Percentiles rank a stretch among this genome's conserved stretches.
These are phyloP conservation scores for Podosphaera xanthii DNA, from an alignment of 2,329 filamentous ascomycete species.

Conservation along the genomic window DNA sequence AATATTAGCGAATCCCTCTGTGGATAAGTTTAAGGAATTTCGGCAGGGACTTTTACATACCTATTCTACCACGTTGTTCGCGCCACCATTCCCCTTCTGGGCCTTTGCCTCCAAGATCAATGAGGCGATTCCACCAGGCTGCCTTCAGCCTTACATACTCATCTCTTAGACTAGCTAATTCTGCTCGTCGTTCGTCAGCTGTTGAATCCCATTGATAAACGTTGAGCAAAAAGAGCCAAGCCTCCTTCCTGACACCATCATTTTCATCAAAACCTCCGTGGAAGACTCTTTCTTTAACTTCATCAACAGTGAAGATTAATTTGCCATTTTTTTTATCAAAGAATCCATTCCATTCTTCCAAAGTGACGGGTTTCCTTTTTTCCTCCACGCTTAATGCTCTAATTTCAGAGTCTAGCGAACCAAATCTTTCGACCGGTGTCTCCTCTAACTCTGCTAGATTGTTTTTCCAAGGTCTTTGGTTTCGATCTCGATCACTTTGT, in stretches of 20 bases:
- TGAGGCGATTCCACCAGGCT: slow-evolving; percentile 84
- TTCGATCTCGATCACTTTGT: slow-evolving; percentile 73
- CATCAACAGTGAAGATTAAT: slow-evolving; percentile 60
- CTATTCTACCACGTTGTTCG: slow-evolving; percentile 79
- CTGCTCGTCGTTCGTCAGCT: slow-evolving; percentile 57
- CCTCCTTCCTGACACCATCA: slow-evolving; percentile 84
- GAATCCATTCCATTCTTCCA: slow-evolving; percentile 77
- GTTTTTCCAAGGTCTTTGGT: slow-evolving; percentile 65
- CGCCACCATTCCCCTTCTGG: slow-evolving; percentile 91
- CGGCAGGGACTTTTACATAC: slow-evolving; percentile 22
- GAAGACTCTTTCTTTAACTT: slow-evolving; percentile 93
- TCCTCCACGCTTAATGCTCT: slow-evolving; percentile 54
- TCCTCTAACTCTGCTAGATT: slow-evolving; percentile 89
- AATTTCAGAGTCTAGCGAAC: slow-evolving; percentile 63
- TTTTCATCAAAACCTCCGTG: slow-evolving; percentile 77
- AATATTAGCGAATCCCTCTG: slow-evolving; percentile 14
- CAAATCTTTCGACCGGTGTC: slow-evolving; percentile 86
- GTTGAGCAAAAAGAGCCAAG: slow-evolving; percentile 82
- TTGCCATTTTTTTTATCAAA: slow-evolving; percentile 58
- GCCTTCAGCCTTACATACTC: slow-evolving; percentile 89
- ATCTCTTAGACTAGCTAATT: slow-evolving; percentile 68
- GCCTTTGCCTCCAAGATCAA: slow-evolving; percentile 56
- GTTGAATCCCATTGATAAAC: slow-evolving; percentile 89
- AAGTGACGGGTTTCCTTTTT: slow-evolving; percentile 49
- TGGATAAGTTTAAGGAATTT: background rate